Conservation (phyloP, 163 green algal genomes). For the Scenedesmus sp. region DNA sequence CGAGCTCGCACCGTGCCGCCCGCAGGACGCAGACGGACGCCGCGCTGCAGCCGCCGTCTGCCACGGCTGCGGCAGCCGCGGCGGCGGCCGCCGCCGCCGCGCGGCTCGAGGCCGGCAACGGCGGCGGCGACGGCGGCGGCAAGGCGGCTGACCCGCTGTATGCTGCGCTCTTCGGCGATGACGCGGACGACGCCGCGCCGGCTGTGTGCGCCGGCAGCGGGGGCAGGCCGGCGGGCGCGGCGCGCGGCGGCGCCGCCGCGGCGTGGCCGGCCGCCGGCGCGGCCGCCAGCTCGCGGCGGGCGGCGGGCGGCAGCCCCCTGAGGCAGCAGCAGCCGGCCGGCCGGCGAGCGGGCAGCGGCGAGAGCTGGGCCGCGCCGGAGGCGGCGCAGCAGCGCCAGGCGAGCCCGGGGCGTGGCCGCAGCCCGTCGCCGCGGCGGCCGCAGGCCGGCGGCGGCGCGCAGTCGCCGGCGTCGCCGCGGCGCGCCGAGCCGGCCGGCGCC, state of each 20-base stretch:
- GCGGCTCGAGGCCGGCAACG: not conserved
- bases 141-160: constrained; percentile 1
- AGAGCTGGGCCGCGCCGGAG: no score
- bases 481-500: not conserved
- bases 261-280: no score
- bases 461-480: not conserved
- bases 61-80: constrained; percentile 9
- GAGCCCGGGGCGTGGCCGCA: no score
- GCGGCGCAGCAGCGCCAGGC: no score
- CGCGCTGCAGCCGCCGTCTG: not conserved
- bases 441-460: not conserved
- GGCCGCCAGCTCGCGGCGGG: no score
- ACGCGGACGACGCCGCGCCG: constrained; percentile 18
- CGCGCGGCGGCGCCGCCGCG: no score
- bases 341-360: no score
- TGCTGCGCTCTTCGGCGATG: constrained; percentile 28
- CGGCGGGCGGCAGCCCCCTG: no score
- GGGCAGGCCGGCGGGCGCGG: no score
- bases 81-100: constrained; percentile 33
- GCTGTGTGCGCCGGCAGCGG: not conserved
- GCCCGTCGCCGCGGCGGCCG: not conserved
- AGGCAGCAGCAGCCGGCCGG: not conserved
- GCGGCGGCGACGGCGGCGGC: not conserved
- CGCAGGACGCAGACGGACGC: constrained; percentile 38
- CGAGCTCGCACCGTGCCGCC: no score